Evolutionary conservation across 495 filamentous ascomycete genomes (phyloP).

Genomic region (Aspergillus nanangensis): DNA sequence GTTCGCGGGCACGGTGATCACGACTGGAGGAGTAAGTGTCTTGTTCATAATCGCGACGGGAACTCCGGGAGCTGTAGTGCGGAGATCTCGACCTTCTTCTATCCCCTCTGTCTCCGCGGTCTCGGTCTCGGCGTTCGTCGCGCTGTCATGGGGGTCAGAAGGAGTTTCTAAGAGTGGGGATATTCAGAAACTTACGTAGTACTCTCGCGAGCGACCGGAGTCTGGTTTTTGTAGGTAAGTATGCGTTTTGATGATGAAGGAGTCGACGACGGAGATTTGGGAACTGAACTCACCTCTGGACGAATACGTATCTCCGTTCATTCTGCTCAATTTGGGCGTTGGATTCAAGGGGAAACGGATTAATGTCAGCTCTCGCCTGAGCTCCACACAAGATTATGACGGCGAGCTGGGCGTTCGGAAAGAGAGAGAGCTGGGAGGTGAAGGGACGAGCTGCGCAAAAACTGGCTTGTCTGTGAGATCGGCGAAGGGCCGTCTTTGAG

Average conservation of each 20-base stretch:
- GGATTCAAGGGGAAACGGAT: too few relatives aligned
- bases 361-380: too few relatives aligned
- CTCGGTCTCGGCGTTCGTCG: constrained; percentile 48
- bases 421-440: neutral
- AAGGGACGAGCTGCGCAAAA: constrained; percentile 12
- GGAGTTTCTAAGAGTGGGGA: too few relatives aligned
- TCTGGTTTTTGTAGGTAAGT: constrained; percentile 24
- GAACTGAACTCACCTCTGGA: constrained; percentile 70
- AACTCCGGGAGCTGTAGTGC: constrained; percentile 56
- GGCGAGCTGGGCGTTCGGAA: neutral
- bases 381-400: too few relatives aligned
- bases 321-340: constrained; percentile 41
- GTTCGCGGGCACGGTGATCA: constrained; percentile 84
- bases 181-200: constrained; percentile 69
- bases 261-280: constrained; percentile 17
- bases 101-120: constrained; percentile 46
- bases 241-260: constrained; percentile 24
- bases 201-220: constrained; percentile 67
- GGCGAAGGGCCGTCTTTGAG: too few relatives aligned
- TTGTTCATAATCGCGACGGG: constrained; percentile 64
- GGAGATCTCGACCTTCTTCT: constrained; percentile 75
- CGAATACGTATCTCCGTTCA: constrained; percentile 88
- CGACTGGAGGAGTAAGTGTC: constrained; percentile 89
- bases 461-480: constrained; percentile 22
- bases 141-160: constrained; percentile 35